Percentiles rank a stretch among this genome's conserved stretches.
Conservation (phyloP, 1,139 yeast genomes). For the Geotrichum cucujoidarum region DNA sequence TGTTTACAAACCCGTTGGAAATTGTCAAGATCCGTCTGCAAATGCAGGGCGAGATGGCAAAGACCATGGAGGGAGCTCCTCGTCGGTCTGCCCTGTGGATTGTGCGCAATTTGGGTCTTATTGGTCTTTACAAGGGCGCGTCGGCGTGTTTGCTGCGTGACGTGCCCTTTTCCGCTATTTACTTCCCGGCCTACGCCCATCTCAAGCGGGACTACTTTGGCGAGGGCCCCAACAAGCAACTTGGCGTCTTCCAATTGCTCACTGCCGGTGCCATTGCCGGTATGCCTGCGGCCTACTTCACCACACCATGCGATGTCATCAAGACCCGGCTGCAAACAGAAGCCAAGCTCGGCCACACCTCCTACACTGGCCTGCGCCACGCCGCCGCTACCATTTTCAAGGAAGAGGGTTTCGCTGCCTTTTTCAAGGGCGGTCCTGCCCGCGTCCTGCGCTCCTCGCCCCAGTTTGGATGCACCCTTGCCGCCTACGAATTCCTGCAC, state of each 20-base stretch:
- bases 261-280: constrained; percentile 93
- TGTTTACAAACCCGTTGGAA: constrained; percentile 93
- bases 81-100: constrained; percentile 62
- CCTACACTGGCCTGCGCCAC: constrained; percentile 69
- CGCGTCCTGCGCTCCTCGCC: constrained; percentile 94
- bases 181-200: constrained; percentile 95
- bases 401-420: constrained; percentile 80
- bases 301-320: constrained; percentile 95
- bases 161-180: constrained; percentile 94
- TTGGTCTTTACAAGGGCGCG: constrained; percentile 89
- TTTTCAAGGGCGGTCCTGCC: constrained; percentile 95
- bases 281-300: constrained; percentile 93
- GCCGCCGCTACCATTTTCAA: constrained; percentile 67
- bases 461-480: constrained; percentile 94
- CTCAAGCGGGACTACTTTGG: constrained; percentile 75
- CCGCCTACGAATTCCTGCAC: constrained; percentile 87
- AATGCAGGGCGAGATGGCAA: constrained; percentile 73
- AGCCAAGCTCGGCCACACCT: constrained; percentile 68
- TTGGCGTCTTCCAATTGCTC: constrained; percentile 78
- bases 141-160: constrained; percentile 91
- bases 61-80: constrained; percentile 40
- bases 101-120: constrained; percentile 70
- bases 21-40: constrained; percentile 93
- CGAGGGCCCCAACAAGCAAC: constrained; percentile 65
- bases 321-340: constrained; percentile 92